Evolutionary conservation across 768 basidiomycete species (phyloP), one percentile per base, ranked within the genome.

Genomic region (Vishniacozyma victoriae): DNA sequence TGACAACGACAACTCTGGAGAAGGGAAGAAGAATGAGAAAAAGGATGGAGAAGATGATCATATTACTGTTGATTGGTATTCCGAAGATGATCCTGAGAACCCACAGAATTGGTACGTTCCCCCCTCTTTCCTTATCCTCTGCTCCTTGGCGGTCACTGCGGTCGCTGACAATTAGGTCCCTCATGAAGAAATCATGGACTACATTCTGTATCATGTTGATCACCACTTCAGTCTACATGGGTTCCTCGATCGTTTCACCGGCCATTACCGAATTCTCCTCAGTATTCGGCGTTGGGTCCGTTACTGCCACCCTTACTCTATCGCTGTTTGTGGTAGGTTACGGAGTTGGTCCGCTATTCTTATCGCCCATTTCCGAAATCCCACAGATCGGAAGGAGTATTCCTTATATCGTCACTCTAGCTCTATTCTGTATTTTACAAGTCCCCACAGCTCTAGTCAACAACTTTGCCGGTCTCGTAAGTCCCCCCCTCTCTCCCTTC

Each of bases 291-390:
- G 48, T 61, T 2, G 52, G 54, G 1, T 55, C 58, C 39, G 54
- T 64, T 27, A 44, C 55, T 7, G 69, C 62, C 2, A 71, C 60
- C 0, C 51, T 72, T 12, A 71, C 69, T 19, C 42, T 75, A 2
- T 65, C 72, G 0, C 59, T 74, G 13, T 74, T 72, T 53, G 72
- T 75, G 18, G 44, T 54, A 5, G 72, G 62, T 2, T 74, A 75
- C 58, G 74, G 70, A 11, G 52, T 73, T 14, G 72, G 67, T 0
- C 67, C 68, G 0, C 54, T 65, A 41, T 42, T 57, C 57, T 54
- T 63, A 29, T 52, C 54, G 23, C 60, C 60, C 1, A 41, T 62
- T 39, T 53, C 67, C 4, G 74, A 75, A 46, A 64, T 75, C 22
- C 70, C 74, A 1, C 27, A 53, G 1, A 60, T 75, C 35, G 75